A percentile compares a stretch with the other conserved stretches of the same genome.
These are phyloP conservation scores for Pilobolus umbonatus DNA, from an alignment of 192 early-diverging fungal genomes.

Conservation along the genomic window DNA sequence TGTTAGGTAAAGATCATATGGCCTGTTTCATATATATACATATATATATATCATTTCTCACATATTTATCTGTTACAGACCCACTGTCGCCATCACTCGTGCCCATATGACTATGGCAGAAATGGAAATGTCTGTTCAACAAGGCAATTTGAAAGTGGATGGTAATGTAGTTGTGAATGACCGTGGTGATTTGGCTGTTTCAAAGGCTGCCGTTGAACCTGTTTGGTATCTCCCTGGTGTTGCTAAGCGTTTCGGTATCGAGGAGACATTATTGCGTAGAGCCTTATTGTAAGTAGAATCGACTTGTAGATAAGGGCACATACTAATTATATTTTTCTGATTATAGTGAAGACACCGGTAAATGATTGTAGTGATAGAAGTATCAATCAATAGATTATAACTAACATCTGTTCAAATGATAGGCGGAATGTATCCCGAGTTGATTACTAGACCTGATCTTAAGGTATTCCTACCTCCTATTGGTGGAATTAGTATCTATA, in stretches of 20 bases:
- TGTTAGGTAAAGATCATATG: slow-evolving; percentile 35
- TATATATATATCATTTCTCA: background rate
- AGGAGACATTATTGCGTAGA: slow-evolving; percentile 77
- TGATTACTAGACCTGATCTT: slow-evolving; percentile 87
- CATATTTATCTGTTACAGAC: slow-evolving; percentile 37
- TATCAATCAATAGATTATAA: background rate
- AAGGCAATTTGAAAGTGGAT: slow-evolving; percentile 66
- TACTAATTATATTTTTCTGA: background rate
- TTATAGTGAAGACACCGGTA: slow-evolving; percentile 75
- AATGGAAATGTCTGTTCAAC: slow-evolving; percentile 67
- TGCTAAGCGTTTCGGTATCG: slow-evolving; percentile 80
- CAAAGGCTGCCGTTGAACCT: slow-evolving; percentile 92
- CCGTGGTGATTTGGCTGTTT: slow-evolving; percentile 77
- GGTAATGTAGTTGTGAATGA: slow-evolving; percentile 78
- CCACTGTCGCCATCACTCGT: slow-evolving; percentile 87
- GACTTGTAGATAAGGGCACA: background rate
- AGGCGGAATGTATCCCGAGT: slow-evolving; percentile 90
- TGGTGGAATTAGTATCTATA: slow-evolving; percentile 88
- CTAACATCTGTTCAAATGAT: background rate
- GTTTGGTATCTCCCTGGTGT: slow-evolving; percentile 95
- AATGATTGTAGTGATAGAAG: background rate
- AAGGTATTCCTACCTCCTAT: slow-evolving; percentile 94
- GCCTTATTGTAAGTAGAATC: slow-evolving; percentile 65
- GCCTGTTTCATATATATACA: background rate
- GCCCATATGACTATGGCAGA: slow-evolving; percentile 96